Evolutionary conservation across 148 eudicot species (phyloP).

Genomic region (Fallopia convolvulus): DNA sequence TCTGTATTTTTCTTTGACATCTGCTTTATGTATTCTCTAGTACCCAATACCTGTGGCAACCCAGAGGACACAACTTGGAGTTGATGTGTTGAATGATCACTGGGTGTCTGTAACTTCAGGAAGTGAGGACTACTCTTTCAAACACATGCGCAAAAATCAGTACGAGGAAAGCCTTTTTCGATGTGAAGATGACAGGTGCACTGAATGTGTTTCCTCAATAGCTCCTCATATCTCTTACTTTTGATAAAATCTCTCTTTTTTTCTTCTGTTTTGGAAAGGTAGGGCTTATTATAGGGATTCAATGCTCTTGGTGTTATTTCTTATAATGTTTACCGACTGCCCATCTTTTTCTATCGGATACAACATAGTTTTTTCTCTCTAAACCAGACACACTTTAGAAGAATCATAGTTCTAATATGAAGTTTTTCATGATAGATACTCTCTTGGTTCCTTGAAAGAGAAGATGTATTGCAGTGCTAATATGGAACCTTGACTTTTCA

Average conservation of each 20-base stretch:
- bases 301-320: neutral
- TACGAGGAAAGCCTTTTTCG: slow-evolving; percentile 92
- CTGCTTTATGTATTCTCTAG: slow-evolving; percentile 23
- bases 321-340: neutral
- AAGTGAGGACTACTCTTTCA: slow-evolving; percentile 93
- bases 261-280: slow-evolving; percentile 10
- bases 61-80: slow-evolving; percentile 77
- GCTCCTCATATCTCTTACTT: neutral
- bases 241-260: neutral
- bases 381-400: neutral
- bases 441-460: neutral
- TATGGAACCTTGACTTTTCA: slow-evolving; percentile 17
- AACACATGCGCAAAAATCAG: slow-evolving; percentile 97
- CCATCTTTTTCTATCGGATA: neutral
- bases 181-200: slow-evolving; percentile 95
- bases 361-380: neutral
- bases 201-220: neutral
- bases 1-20: slow-evolving; percentile 10
- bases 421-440: neutral
- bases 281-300: neutral
- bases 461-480: neutral
- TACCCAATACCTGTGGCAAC: slow-evolving; percentile 82
- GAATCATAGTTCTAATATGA: neutral
- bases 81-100: slow-evolving; percentile 69
- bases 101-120: slow-evolving; percentile 99